Evolutionary conservation across 768 basidiomycete genomes (phyloP), one percentile per base, ranked within the genome.

Genomic region (Lactifluus volemus): DNA sequence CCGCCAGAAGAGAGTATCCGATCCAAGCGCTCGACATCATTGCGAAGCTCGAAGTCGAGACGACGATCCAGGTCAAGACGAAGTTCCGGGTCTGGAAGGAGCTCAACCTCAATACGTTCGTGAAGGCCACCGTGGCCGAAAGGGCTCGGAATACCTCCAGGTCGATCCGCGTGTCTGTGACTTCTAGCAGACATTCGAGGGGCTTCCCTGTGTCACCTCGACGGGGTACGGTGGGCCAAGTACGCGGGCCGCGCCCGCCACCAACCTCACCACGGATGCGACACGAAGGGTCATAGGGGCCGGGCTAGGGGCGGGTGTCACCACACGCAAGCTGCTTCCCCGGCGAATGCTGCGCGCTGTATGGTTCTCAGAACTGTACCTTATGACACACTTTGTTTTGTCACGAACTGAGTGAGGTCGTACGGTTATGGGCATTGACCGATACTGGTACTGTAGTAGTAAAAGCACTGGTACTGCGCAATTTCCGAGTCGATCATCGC

Each of bases 201-300:
- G 15, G 45, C 1, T 48, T 47, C 29, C 5, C 51, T 41, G 39
- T n/a, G 38, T n/a, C 17, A 2, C 4, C 30, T 19, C 29, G 52
- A 21, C 48, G 38, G 34, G 15, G 44, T 8, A 53, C 45, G 39
- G 30, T 19, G 5, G 47, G 61, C 21, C 6, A 44, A 4, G 52
- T 58, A 21, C 61, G 57, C 11, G 57, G 61, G n/a, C 61, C 61
- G 1, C 61, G 61, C 21, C 61, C 61, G 8, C 51, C 56, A 38
- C 57, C 61, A 5, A 38, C 47, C 14, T 12, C 47, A 19, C 29
- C n/a, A 39, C 38, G 38, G 19, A 36, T 15, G 38, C 32, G 11
- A 15, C 30, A 12, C 5, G 34, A 48, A 21, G 36, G 17, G 38
- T 53, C 11, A 21, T 6, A 25, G 21, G 45, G 12, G 25, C 21